Percentiles rank a stretch among this genome's conserved stretches.
Conservation (phyloP, 116 monocot genomes). For the Iris pallida region DNA sequence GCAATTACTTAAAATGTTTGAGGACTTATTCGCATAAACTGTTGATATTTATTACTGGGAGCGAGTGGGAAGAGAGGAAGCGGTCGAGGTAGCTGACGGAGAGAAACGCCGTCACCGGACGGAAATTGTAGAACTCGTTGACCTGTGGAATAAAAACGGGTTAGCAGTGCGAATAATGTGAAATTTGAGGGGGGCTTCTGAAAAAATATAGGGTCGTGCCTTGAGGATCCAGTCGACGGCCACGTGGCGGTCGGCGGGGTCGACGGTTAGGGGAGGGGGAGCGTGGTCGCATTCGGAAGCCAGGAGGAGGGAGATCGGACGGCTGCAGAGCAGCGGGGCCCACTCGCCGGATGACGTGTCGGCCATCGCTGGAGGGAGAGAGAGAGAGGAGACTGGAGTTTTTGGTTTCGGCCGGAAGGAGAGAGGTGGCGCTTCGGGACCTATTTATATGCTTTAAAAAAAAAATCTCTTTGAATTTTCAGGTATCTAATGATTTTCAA, state of each 20-base stretch:
- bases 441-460: too few species aligned
- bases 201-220: conserved; percentile 10
- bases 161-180: neutral
- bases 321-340: neutral
- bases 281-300: conserved; percentile 32
- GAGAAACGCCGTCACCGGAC: conserved; percentile 56
- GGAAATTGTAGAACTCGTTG: conserved; percentile 40
- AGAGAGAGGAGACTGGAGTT: conserved; percentile 7
- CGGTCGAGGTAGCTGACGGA: conserved; percentile 81
- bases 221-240: conserved; percentile 76
- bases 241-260: conserved; percentile 49
- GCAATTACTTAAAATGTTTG: too few species aligned
- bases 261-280: conserved; percentile 30
- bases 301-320: conserved; percentile 4
- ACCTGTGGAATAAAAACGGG: conserved; percentile 26
- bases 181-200: neutral
- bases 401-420: neutral
- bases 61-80: conserved; percentile 56
- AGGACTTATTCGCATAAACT: too few species aligned
- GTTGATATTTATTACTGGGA: conserved; percentile 30
- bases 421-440: neutral
- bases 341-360: conserved; percentile 25
- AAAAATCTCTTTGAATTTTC: too few species aligned
- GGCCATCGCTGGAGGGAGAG: conserved; percentile 16
- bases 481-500: too few species aligned